Conservation (phyloP, 768 basidiomycete species). For the Boletus sp. region DNA sequence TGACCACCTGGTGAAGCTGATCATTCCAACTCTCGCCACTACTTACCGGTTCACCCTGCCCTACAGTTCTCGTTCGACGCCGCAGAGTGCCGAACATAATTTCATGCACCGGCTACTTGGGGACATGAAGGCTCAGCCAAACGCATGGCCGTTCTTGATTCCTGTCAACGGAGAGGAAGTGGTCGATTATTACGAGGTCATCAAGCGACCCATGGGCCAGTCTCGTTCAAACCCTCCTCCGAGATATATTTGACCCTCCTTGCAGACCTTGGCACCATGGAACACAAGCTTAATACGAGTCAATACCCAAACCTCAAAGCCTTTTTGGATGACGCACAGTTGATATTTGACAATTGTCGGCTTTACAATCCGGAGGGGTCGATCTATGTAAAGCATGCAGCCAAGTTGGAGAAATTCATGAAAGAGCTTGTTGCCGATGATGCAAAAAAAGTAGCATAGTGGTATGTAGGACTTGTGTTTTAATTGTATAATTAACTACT, state of each 20-base stretch:
- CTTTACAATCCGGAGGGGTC: conserved; percentile 80
- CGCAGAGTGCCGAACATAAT: conserved; percentile 54
- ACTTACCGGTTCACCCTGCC: conserved; percentile 2
- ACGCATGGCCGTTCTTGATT: conserved; percentile 82
- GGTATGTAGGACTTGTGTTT: background rate
- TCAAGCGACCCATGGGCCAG: conserved; percentile 91
- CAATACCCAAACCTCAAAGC: conserved; percentile 71
- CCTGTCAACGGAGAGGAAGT: conserved; percentile 83
- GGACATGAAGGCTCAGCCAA: conserved; percentile 72
- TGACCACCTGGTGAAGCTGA: conserved; percentile 62
- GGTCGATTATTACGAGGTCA: conserved; percentile 84
- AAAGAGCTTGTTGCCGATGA: conserved; percentile 45
- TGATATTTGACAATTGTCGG: conserved; percentile 88
- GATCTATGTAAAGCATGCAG: conserved; percentile 81
- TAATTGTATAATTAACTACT: background rate
- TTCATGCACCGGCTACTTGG: conserved; percentile 75
- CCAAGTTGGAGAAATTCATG: conserved; percentile 76
- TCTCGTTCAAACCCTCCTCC: conserved; percentile 7
- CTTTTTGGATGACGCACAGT: conserved; percentile 75
- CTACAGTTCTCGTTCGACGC: conserved; percentile 38
- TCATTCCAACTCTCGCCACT: background rate
- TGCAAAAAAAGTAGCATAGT: conserved; percentile 17
- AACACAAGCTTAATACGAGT: conserved; percentile 84
- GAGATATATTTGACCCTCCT: background rate
- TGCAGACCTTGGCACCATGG: conserved; percentile 83